Conservation (phyloP, 2,329 filamentous ascomycete genomes). For the Alternaria sp. region DNA sequence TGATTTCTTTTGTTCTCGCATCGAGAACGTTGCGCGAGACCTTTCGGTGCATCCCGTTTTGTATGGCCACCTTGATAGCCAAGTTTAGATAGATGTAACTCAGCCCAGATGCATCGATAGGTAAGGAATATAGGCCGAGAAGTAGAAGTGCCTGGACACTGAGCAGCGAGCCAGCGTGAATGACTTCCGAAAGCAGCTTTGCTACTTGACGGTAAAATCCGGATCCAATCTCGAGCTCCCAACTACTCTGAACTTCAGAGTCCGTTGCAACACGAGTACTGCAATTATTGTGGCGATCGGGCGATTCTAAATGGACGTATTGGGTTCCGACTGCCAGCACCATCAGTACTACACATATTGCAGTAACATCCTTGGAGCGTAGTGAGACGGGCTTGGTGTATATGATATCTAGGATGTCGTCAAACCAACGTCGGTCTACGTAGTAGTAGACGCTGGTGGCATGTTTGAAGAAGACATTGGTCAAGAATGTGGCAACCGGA, state of each 20-base stretch:
- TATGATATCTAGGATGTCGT: slow-evolving; percentile 46
- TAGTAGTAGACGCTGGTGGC: slow-evolving; percentile 54
- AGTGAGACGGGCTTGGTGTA: slow-evolving; percentile 1
- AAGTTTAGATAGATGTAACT: slow-evolving; percentile 65
- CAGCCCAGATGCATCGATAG: slow-evolving; percentile 62
- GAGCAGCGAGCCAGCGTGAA: slow-evolving; percentile 62
- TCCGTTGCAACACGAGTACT: background rate
- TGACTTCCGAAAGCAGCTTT: slow-evolving; percentile 62
- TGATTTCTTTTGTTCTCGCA: slow-evolving; percentile 12
- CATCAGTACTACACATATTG: slow-evolving; percentile 50
- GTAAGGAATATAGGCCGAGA: slow-evolving; percentile 62
- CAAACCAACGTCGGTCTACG: slow-evolving; percentile 51
- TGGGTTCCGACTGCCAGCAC: slow-evolving; percentile 53
- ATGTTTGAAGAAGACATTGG: slow-evolving; percentile 54
- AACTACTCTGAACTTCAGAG: slow-evolving; percentile 1
- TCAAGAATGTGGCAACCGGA: slow-evolving; percentile 47
- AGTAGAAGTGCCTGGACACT: slow-evolving; percentile 65
- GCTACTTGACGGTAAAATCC: slow-evolving; percentile 59
- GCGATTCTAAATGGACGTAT: slow-evolving; percentile 33
- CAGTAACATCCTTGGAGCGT: slow-evolving; percentile 10
- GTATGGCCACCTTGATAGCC: slow-evolving; percentile 63
- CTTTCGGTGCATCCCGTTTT: slow-evolving; percentile 66
- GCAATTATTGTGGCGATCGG: background rate
- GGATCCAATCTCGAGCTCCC: slow-evolving; percentile 15
- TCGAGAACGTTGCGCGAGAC: slow-evolving; percentile 4